Evolutionary conservation across 371 early-diverging fungal genomes (phyloP), one percentile per base, ranked within the genome.

Genomic region (Rhizopus sp.): DNA sequence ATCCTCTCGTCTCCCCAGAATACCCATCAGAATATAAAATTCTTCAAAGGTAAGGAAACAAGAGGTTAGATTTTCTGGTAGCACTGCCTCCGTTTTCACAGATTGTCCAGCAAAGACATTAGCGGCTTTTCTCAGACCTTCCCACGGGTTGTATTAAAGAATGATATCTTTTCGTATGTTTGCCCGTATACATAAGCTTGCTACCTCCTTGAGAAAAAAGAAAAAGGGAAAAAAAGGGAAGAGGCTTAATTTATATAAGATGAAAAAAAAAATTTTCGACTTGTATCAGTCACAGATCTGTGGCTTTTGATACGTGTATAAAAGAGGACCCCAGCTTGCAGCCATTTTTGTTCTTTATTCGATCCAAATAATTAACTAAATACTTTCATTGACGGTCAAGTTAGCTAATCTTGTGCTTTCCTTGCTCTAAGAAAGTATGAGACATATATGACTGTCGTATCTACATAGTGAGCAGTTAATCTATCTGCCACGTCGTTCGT

Each of bases 121-220:
- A 66, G 60, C 62, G 77, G 77, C 63, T 77, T 77, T 77, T 55
- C 77, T 77, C 77, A 72, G 77, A 77, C 77, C 73, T 77, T 77
- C 77, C 77, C 77, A 77, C 71, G 77, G 77, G 72, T 62, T 59
- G 47, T 48, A 72, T 57, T 55, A 60, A 68, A 69, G 71, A 63
- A 72, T 38, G 44, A 53, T 57, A 49, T 64, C 70, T 70, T 68
- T 68, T 73, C 63, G 77, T 70, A 64, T 63, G 77, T 77, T 77
- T 77, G 66, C 73, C 77, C 77, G 71, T 77, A 72, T 63, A 70
- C 77, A 69, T 67, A 70, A 73, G 77, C 77, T 72, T 72, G 67
- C 34, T 61, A 69, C 77, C 77, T 77, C 69, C 32, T 23, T 17
- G 7, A 13, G 23, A 33, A 38, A 41, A 54, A 60, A 57, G 46